Evolutionary conservation across 1,284 basidiomycete genomes (phyloP).

Genomic region (Phenoliferia sp.): DNA sequence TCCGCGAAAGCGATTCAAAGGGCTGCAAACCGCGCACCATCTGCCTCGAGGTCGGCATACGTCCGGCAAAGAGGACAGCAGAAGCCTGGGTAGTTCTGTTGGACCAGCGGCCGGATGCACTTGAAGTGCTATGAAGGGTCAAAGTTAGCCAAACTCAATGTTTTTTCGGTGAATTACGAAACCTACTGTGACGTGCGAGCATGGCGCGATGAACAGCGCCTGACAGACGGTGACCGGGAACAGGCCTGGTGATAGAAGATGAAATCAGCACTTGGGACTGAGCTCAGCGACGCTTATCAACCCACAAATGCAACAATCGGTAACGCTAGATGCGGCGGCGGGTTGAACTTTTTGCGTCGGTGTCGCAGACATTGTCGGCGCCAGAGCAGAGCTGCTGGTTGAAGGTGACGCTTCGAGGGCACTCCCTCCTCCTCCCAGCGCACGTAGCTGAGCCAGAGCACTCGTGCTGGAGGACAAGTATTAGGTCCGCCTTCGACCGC

Average conservation of each 20-base stretch:
- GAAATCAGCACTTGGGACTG: not conserved
- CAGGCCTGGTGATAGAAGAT: conserved; percentile 54
- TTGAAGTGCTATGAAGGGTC: conserved; percentile 82
- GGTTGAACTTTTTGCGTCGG: conserved; percentile 25
- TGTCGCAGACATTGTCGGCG: conserved; percentile 35
- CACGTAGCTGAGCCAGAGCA: conserved; percentile 73
- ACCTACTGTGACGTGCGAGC: conserved; percentile 62
- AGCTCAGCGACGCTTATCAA: too few species aligned
- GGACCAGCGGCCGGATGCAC: conserved; percentile 87
- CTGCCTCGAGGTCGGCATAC: conserved; percentile 91
- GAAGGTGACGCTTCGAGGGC: conserved; percentile 7
- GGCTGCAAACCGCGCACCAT: conserved; percentile 42
- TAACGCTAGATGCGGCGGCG: conserved; percentile 50
- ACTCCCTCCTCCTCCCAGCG: conserved; percentile 51
- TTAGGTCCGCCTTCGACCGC: not conserved
- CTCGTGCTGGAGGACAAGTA: conserved; percentile 54
- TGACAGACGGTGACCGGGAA: conserved; percentile 92
- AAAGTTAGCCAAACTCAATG: too few species aligned
- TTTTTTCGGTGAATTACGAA: not conserved
- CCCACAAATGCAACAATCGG: conserved; percentile 91
- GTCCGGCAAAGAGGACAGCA: conserved; percentile 80
- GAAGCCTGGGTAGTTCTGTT: conserved; percentile 85
- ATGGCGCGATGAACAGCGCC: conserved; percentile 83
- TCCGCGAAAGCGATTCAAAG: not conserved
- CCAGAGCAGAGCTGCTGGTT: not conserved